phyloP scores from a whole-genome alignment of 1,139 yeast species.

The Yarrowia galli region DNA sequence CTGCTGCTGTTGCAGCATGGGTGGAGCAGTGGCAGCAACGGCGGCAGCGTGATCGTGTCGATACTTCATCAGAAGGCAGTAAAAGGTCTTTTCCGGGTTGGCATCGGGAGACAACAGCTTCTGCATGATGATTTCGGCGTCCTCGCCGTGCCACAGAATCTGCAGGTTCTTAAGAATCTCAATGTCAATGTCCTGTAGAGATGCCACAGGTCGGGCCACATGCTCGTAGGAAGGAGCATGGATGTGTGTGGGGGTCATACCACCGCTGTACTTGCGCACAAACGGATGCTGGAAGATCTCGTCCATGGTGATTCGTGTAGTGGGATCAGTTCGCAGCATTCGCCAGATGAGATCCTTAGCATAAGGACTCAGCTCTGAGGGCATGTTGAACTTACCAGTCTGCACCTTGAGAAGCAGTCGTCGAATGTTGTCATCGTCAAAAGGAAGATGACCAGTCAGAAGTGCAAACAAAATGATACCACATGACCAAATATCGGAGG shows the following conservation, averaged over 20 bases:
- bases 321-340: conserved; percentile 85
- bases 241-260: conserved; percentile 48
- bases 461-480: conserved; percentile 94
- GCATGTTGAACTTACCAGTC: conserved; percentile 86
- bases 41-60: conserved; percentile 65
- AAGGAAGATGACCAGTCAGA: conserved; percentile 92
- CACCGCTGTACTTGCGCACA: conserved; percentile 69
- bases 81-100: conserved; percentile 89
- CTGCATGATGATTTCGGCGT: conserved; percentile 64
- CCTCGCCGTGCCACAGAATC: conserved; percentile 89
- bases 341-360: conserved; percentile 85
- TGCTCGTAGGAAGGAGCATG: conserved; percentile 43
- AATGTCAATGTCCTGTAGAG: conserved; percentile 69
- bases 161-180: conserved; percentile 86
- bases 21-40: conserved; percentile 25
- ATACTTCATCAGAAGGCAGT: conserved; percentile 80
- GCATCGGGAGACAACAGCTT: conserved; percentile 65
- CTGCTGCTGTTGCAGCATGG: neutral
- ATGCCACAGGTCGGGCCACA: conserved; percentile 55
- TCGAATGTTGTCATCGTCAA: conserved; percentile 94
- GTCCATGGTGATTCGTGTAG: conserved; percentile 73
- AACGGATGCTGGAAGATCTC: conserved; percentile 82
- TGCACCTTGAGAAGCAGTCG: conserved; percentile 87
- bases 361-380: conserved; percentile 75
- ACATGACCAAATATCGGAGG: conserved; percentile 98